These are phyloP conservation scores for Metschnikowia borealis DNA, from an alignment of 805 yeast genomes.

Conservation along the genomic window DNA sequence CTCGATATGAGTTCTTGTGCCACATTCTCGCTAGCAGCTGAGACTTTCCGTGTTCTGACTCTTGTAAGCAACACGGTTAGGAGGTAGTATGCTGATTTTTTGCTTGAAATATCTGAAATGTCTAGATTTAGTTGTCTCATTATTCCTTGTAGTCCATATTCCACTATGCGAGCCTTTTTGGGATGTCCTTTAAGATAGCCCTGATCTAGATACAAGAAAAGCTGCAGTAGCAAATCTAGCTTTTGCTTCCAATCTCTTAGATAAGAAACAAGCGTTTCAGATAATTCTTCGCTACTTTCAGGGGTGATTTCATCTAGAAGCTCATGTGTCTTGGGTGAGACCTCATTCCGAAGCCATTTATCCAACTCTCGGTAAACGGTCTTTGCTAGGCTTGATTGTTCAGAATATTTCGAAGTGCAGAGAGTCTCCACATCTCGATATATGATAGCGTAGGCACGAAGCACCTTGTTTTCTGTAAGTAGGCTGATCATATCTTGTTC, in stretches of 20 bases:
- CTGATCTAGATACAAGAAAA: conserved; percentile 36
- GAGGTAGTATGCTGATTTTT: not conserved
- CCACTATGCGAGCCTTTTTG: conserved; percentile 22
- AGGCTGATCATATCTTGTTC: not conserved
- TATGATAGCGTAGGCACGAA: conserved; percentile 8
- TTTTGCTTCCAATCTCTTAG: conserved; percentile 24
- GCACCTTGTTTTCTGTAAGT: not conserved
- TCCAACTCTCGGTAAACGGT: conserved; percentile 20
- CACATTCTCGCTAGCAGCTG: not conserved
- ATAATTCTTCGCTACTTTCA: not conserved
- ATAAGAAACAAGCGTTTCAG: conserved; percentile 12
- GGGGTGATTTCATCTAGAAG: conserved; percentile 1
- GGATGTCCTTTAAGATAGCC: conserved; percentile 33
- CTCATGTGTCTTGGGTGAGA: conserved; percentile 10
- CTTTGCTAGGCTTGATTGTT: conserved; percentile 28
- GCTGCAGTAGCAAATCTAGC: conserved; percentile 22
- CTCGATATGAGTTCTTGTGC: conserved; percentile 2
- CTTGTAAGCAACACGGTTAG: not conserved
- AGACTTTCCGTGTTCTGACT: not conserved
- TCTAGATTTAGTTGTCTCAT: not conserved
- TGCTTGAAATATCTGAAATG: not conserved
- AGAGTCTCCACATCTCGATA: conserved; percentile 29
- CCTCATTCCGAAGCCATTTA: conserved; percentile 9
- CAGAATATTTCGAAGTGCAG: conserved; percentile 30
- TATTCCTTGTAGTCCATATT: conserved; percentile 20